Base-by-base conservation (phyloP, 306 rosid species). In the Vigna radiata region DNA sequence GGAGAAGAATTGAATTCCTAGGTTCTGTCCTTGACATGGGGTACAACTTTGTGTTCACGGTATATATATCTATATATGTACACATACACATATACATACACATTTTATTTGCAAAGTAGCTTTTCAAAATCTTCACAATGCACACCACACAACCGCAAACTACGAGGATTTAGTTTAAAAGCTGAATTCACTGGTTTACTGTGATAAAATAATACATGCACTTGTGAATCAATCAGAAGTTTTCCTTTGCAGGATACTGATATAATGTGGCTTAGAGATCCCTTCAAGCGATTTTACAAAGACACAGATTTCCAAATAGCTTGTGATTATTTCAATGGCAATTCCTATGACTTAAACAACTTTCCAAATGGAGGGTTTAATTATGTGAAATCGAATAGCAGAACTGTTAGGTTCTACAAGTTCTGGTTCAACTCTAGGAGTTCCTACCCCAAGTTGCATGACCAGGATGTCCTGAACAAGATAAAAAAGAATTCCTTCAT, bases 221-320 rank as follows among this genome's bases (percentile, higher is more conserved):
- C 27, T 25, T 41, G 46, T 41, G 13, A 53, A 53, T 11, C 27
- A 18, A 53, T 18, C 0, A 18, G 2, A 53, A 18, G 10, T 53
- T 53, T 12, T 9, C 7, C 31, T 21, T 19, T 70, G 74, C 80
- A 94, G 98, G 98, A 94, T 66, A 69, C 88, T 4, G 97, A 94
- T 62, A 85, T 94, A 43, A 90, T 94, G 97, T 94, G 98, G 98
- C 81, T 94, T 18, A 82, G 91, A 55, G 75, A 90, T 76, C 98
- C 98, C 17, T 94, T 94, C 76, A 71, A 16, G 5, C 70, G 15
- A 1, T 92, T 94, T 72, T 83, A 79, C 61, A 59, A 72, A 18
- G 86, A 90, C 2, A 86, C 79, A 1, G 98, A 92, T 77, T 92
- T 94, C 75, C 98, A 94, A 79, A 92, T 92, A 4, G 94, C 98